These are phyloP conservation scores for Kickxella alabastrina DNA, from an alignment of 192 early-diverging fungal genomes.

Conservation along the genomic window DNA sequence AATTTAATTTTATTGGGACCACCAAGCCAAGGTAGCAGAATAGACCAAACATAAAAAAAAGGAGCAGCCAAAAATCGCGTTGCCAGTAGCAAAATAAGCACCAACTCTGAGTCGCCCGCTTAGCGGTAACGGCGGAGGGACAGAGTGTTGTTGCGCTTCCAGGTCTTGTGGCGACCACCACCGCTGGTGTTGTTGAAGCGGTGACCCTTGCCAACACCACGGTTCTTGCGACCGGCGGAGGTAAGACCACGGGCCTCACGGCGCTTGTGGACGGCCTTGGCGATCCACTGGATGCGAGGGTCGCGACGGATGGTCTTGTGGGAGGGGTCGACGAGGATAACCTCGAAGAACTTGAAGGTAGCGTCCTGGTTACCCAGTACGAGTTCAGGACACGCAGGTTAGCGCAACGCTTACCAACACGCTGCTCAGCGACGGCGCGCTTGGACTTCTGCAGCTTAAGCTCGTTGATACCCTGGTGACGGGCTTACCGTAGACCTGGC, in stretches of 20 bases:
- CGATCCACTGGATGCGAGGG: constrained; percentile 99
- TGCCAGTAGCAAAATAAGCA: no score
- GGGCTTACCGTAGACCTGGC: constrained; percentile 98
- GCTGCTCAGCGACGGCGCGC: constrained; percentile 93
- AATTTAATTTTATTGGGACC: no score
- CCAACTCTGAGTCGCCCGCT: constrained; percentile 21
- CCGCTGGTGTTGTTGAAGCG: constrained; percentile 94
- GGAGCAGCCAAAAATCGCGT: no score
- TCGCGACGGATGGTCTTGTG: constrained; percentile 99
- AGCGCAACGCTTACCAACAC: constrained; percentile 93
- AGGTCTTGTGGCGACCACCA: constrained; percentile 89
- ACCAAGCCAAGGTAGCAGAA: no score
- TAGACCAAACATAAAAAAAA: no score
- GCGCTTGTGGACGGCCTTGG: constrained; percentile 96
- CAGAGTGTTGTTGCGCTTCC: constrained; percentile 94
- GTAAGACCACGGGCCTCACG: constrained; percentile 98
- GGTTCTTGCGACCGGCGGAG: constrained; percentile 93
- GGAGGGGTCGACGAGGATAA: constrained; percentile 94
- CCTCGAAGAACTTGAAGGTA: constrained; percentile 99
- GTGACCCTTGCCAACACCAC: constrained; percentile 96
- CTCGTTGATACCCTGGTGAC: constrained; percentile 96
- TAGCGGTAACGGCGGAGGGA: constrained; percentile 93
- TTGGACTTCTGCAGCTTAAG: constrained; percentile 98
- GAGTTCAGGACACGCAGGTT: constrained; percentile 99
- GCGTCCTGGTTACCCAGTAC: constrained; percentile 99